Percentiles rank a stretch among this genome's conserved stretches.
These are phyloP conservation scores for Theobroma cacao DNA, from an alignment of 345 rosid species.

Conservation along the genomic window DNA sequence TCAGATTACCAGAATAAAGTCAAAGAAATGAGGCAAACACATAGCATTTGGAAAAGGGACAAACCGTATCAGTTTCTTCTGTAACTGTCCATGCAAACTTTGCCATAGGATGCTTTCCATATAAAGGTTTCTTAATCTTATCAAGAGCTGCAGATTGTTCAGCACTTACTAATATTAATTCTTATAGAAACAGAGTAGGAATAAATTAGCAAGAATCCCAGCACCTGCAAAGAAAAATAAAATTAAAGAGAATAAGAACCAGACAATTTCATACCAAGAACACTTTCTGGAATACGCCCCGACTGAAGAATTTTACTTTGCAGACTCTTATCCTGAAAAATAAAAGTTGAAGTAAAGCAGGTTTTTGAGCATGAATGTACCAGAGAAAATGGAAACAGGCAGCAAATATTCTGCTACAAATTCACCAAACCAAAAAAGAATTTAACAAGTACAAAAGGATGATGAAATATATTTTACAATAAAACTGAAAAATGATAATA, in stretches of 20 bases:
- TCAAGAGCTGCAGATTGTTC: slow-evolving; percentile 66
- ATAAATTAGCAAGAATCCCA: slow-evolving; percentile 17
- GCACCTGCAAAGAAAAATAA: not conserved
- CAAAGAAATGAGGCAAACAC: not conserved
- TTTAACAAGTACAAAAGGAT: not conserved
- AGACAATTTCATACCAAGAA: slow-evolving; percentile 53
- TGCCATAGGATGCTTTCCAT: slow-evolving; percentile 92
- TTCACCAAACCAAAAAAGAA: not conserved
- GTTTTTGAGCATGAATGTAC: not conserved
- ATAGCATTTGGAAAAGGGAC: slow-evolving; percentile 7
- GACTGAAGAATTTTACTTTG: slow-evolving; percentile 65
- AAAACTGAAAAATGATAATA: slow-evolving; percentile 4
- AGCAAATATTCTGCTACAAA: not conserved
- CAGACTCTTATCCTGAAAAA: slow-evolving; percentile 59
- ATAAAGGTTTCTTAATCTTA: slow-evolving; percentile 80
- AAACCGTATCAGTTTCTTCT: slow-evolving; percentile 86
- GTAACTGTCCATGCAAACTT: slow-evolving; percentile 88
- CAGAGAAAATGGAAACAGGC: not conserved
- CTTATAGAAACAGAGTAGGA: not conserved
- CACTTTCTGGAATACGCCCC: slow-evolving; percentile 55
- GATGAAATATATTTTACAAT: not conserved
- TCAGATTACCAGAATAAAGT: not conserved
- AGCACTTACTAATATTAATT: slow-evolving; percentile 14
- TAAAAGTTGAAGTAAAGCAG: not conserved
- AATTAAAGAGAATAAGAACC: not conserved